Conservation (phyloP, 352 stramenopile species). For the Phytophthora tentaculata region DNA sequence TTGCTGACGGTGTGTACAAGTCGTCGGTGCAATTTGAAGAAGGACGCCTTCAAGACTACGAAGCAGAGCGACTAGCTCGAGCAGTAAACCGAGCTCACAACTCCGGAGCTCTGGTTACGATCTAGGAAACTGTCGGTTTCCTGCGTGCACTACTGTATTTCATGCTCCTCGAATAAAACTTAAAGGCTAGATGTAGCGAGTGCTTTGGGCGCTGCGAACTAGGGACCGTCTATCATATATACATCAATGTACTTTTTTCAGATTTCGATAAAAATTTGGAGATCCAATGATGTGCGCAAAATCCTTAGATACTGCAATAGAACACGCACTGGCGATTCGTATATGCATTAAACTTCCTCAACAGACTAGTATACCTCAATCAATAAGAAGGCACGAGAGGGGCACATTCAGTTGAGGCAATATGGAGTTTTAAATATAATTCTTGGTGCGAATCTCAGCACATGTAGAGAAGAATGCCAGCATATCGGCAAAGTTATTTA, state of each 20-base stretch:
- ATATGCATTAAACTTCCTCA: too few species aligned
- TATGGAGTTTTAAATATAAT: too few species aligned
- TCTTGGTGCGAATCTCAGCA: too few species aligned
- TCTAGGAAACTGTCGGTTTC: neutral
- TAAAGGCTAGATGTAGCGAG: constrained; percentile 3
- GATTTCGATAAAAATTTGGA: too few species aligned
- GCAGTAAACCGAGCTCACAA: neutral
- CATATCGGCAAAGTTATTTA: too few species aligned
- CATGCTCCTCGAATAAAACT: neutral
- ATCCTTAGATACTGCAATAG: neutral
- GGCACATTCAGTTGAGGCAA: too few species aligned
- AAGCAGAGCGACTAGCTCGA: neutral
- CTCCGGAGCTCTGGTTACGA: neutral
- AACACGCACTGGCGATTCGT: too few species aligned
- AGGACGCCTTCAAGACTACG: neutral
- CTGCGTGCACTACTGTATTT: neutral
- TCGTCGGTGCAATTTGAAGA: neutral
- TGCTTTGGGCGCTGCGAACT: neutral
- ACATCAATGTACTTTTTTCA: neutral
- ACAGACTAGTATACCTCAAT: too few species aligned
- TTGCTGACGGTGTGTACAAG: neutral
- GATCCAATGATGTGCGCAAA: neutral
- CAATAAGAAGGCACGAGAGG: too few species aligned
- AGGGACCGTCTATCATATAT: neutral
- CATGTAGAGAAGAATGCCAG: too few species aligned